Conservation (phyloP, 2,329 filamentous ascomycete genomes). For the Neonectria magnoliae region DNA sequence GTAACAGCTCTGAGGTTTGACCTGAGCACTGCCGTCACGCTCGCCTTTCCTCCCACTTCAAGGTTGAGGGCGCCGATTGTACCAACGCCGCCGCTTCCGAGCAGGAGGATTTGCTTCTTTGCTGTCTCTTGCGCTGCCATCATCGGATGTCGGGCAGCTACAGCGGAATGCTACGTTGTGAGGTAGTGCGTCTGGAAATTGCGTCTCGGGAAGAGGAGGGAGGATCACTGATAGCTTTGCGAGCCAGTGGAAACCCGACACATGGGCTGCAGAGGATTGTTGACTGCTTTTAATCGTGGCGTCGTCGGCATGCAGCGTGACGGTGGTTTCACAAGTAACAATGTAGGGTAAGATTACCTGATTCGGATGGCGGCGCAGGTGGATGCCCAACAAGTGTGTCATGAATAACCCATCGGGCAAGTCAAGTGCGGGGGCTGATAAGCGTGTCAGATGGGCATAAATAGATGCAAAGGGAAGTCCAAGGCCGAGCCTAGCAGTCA, state of each 20-base stretch:
- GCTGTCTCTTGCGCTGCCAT: neutral
- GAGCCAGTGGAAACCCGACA: neutral
- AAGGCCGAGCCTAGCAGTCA: neutral
- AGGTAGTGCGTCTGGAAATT: neutral
- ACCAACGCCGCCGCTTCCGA: neutral
- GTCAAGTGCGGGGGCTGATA: constrained; percentile 5
- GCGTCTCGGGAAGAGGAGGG: neutral
- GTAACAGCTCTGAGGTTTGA: neutral
- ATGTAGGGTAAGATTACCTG: constrained; percentile 6
- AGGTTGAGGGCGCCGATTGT: neutral
- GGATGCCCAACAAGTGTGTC: neutral
- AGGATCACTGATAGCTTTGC: neutral
- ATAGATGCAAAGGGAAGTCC: neutral
- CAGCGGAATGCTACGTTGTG: neutral
- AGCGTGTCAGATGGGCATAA: neutral
- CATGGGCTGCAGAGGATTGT: neutral
- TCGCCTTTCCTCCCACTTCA: neutral
- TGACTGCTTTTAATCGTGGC: neutral
- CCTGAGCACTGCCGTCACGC: neutral
- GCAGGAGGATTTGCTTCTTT: neutral
- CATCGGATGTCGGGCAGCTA: neutral
- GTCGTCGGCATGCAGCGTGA: neutral
- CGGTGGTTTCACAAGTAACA: neutral
- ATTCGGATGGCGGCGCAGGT: neutral
- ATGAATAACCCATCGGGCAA: neutral